Evolutionary conservation across 768 basidiomycete genomes (phyloP).

Genomic region (Hemileccinum impolitum): DNA sequence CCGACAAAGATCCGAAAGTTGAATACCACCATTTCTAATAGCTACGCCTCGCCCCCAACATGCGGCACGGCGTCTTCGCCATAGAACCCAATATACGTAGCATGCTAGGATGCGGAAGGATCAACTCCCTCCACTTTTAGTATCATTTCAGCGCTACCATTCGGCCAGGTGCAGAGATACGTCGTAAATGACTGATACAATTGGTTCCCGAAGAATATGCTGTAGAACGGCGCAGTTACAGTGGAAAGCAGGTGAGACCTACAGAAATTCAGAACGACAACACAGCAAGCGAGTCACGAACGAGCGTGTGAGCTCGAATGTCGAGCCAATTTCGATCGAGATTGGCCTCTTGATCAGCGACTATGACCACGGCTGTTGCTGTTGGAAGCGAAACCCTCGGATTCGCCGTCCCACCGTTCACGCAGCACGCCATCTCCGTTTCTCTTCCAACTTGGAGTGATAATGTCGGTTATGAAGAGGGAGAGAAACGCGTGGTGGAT

Average conservation of each 20-base stretch:
- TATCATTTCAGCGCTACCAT: neutral
- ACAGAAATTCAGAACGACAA: too few species aligned
- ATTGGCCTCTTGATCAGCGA: neutral
- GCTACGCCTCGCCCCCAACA: slow-evolving; percentile 16
- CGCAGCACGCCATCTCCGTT: slow-evolving; percentile 91
- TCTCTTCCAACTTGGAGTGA: slow-evolving; percentile 92
- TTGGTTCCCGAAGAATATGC: neutral
- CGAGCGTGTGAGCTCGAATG: neutral
- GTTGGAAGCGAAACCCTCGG: slow-evolving; percentile 36
- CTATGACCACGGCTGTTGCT: slow-evolving; percentile 1
- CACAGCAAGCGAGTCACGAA: too few species aligned
- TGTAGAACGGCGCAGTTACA: neutral
- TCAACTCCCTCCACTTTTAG: slow-evolving; percentile 14
- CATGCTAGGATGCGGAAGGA: slow-evolving; percentile 8
- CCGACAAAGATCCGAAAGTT: neutral
- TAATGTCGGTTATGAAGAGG: slow-evolving; percentile 89
- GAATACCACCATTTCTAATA: neutral
- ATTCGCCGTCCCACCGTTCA: slow-evolving; percentile 58
- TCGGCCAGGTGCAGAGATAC: neutral
- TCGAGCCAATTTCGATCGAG: neutral
- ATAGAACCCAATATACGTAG: neutral
- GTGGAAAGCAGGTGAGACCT: neutral
- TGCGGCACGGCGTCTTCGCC: slow-evolving; percentile 9
- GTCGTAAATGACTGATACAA: neutral
- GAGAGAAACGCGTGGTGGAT: slow-evolving; percentile 72